Base-by-base conservation (phyloP, 1,139 yeast genomes). In the Chernovozyma sophiae-reginae region DNA sequence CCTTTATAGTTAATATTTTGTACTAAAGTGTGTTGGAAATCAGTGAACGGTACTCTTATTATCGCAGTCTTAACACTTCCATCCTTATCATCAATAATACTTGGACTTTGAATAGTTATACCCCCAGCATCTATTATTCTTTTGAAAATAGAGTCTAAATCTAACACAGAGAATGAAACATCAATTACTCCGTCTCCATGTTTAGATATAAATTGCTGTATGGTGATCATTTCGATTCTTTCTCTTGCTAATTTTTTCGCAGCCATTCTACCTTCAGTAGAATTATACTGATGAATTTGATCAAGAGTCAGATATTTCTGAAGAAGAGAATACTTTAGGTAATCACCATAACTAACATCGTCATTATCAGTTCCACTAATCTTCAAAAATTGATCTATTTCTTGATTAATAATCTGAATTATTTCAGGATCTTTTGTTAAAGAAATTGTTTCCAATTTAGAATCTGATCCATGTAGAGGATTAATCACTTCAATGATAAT, bases 171-270 rank as follows among this genome's bases (percentile, higher is more conserved):
- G 46, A 85, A 79, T 0, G 86, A 73, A 8, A 86, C 75, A 52
- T 86, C 94, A 55, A 78, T 75, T 4, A 85, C 85, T 3, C 86
- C 85, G 50, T 84, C 92, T 1, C 94, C 90, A 53, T 86, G 95
- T 5, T 50, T 52, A n/a, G 55, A 53, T 13, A 82, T 58, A 51
- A 76, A 84, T 6, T 59, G 49, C 25, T 62, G 61, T 26, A 64
- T 51, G 25, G 52, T 30, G 14, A 34, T 18, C 37, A 37, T 25
- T 19, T 37, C 38, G 18, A 37, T 23, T 30, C 33, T 33, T 12
- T 37, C 40, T 11, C 11, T 20, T 7, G 34, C 25, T 10, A 37
- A 11, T 19, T 12, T 23, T 11, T 23, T 24, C 16, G 37, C 40
- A 12, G 17, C 18, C 2, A 20, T n/a, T 13, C 17, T 26, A 24